A percentile compares a stretch with the other conserved stretches of the same genome.
Conservation (phyloP, 345 rosid species). For the Salix suchowensis region DNA sequence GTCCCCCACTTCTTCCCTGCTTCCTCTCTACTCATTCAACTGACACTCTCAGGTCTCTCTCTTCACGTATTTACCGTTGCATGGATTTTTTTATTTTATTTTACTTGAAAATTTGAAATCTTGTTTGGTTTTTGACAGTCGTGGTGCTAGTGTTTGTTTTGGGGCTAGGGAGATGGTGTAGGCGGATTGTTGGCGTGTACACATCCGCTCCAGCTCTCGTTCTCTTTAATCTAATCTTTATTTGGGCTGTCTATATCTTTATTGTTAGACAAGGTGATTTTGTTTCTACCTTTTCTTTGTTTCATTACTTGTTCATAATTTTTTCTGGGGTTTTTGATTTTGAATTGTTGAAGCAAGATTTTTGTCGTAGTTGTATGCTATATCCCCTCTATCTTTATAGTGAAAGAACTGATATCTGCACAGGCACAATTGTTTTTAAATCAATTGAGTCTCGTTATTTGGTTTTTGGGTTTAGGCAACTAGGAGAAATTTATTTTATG, state of each 20-base stretch:
- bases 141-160: constrained; percentile 29
- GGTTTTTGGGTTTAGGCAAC: no score
- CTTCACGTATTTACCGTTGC: neutral
- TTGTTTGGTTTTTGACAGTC: constrained; percentile 23
- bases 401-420: no score
- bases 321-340: neutral
- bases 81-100: neutral
- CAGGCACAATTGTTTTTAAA: no score
- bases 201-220: constrained; percentile 58
- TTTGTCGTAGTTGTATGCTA: no score
- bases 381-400: no score
- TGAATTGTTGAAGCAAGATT: neutral
- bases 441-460: no score
- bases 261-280: constrained; percentile 41
- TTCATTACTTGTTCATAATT: neutral
- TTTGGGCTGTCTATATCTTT: constrained; percentile 43
- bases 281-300: neutral
- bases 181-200: constrained; percentile 39
- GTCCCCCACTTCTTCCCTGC: constrained; percentile 45
- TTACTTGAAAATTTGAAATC: neutral
- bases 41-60: constrained; percentile 40
- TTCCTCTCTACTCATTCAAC: constrained; percentile 34
- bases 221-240: constrained; percentile 35
- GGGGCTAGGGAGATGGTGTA: constrained; percentile 42
- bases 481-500: no score